Evolutionary conservation across 2,329 filamentous ascomycete species (phyloP).

Genomic region (Microthyrium microscopicum): DNA sequence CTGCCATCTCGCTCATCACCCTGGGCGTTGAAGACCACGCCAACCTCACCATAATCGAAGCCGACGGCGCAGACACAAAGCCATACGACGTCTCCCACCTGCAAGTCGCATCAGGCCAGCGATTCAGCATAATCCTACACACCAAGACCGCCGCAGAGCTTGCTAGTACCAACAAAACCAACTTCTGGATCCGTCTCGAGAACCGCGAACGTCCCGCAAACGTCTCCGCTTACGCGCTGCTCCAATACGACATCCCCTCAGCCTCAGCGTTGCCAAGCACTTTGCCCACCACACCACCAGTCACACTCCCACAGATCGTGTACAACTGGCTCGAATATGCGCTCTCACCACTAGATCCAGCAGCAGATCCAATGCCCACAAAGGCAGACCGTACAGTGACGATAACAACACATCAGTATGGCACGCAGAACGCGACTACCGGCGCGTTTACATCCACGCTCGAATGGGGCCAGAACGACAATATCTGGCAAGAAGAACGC

Average conservation of each 20-base stretch:
- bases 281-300: conserved; percentile 12
- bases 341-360: conserved; percentile 17
- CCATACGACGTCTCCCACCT: conserved; percentile 31
- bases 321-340: conserved; percentile 23
- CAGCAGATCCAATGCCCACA: conserved; percentile 15
- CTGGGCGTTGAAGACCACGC: conserved; percentile 41
- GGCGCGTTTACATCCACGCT: not conserved
- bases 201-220: conserved; percentile 32
- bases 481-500: conserved; percentile 11
- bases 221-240: conserved; percentile 31
- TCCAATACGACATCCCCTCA: conserved; percentile 24
- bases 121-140: conserved; percentile 40
- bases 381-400: conserved; percentile 16
- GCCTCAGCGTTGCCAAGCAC: conserved; percentile 11
- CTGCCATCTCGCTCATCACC: conserved; percentile 36
- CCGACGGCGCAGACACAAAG: conserved; percentile 37
- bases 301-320: conserved; percentile 17
- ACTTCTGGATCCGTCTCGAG: conserved; percentile 31
- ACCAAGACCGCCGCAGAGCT: conserved; percentile 35
- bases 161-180: conserved; percentile 17
- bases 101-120: conserved; percentile 41
- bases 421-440: not conserved
- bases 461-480: conserved; percentile 13
- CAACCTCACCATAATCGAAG: conserved; percentile 41
- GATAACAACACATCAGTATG: conserved; percentile 1